Evolutionary conservation across 768 basidiomycete species (phyloP).

Genomic region (Suillus lakei): DNA sequence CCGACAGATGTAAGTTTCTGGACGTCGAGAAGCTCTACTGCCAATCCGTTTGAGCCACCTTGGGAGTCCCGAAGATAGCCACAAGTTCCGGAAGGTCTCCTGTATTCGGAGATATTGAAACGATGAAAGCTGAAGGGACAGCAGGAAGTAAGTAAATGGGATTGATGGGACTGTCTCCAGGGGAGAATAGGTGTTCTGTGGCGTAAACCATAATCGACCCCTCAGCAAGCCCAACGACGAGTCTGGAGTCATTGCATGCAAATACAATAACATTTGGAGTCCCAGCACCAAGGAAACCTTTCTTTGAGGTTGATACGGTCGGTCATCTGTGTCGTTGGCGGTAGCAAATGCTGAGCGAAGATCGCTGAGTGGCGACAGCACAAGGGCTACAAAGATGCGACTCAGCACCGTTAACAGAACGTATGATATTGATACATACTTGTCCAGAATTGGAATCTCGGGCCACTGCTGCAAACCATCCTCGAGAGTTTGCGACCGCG

Average conservation of each 20-base stretch:
- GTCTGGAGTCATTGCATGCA: slow-evolving; percentile 60
- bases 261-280: slow-evolving; percentile 61
- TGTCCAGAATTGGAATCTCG: slow-evolving; percentile 37
- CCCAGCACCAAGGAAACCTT: slow-evolving; percentile 46
- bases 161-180: slow-evolving; percentile 44
- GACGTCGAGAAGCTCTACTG: slow-evolving; percentile 65
- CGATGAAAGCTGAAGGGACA: slow-evolving; percentile 46
- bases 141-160: slow-evolving; percentile 56
- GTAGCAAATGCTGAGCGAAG: slow-evolving; percentile 57
- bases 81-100: slow-evolving; percentile 57
- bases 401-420: neutral
- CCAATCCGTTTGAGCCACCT: slow-evolving; percentile 39
- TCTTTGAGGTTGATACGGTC: slow-evolving; percentile 57
- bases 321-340: slow-evolving; percentile 42
- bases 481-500: slow-evolving; percentile 59
- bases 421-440: slow-evolving; percentile 35
- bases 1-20: slow-evolving; percentile 48
- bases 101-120: slow-evolving; percentile 71
- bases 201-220: slow-evolving; percentile 69
- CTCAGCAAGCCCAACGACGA: slow-evolving; percentile 61
- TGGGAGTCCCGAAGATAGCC: slow-evolving; percentile 56
- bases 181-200: slow-evolving; percentile 52
- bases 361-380: slow-evolving; percentile 63
- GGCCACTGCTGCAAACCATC: slow-evolving; percentile 73
- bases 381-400: slow-evolving; percentile 48